These are phyloP conservation scores for Boletus patriciae DNA, from an alignment of 768 basidiomycete genomes.

Conservation along the genomic window DNA sequence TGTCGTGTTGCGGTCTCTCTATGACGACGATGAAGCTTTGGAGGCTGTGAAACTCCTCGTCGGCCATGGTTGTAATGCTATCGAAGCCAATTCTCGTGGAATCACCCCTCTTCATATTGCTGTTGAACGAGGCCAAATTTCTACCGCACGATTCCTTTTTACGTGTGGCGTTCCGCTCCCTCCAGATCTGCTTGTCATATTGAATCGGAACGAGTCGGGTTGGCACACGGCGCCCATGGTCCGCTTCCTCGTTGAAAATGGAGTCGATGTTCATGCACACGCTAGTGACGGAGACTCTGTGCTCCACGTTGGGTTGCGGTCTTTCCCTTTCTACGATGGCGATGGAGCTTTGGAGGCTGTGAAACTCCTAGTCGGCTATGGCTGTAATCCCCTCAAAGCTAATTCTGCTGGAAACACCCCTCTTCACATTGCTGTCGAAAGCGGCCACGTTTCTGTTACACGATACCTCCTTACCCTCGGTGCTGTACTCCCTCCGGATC, in stretches of 20 bases:
- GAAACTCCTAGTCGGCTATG: background rate
- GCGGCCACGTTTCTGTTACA: background rate
- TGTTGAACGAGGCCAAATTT: background rate
- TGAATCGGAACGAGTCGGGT: fast-evolving
- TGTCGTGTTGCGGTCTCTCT: too few species aligned
- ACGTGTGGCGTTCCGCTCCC: background rate
- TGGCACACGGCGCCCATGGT: background rate
- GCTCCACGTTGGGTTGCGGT: background rate
- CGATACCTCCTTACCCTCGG: background rate
- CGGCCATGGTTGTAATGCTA: background rate
- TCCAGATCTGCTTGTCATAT: background rate
- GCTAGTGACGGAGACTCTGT: background rate
- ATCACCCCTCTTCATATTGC: background rate
- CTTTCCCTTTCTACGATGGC: too few species aligned
- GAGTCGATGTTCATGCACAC: background rate
- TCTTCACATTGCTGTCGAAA: background rate
- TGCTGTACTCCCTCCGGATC: background rate
- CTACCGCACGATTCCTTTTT: background rate
- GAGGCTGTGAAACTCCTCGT: background rate
- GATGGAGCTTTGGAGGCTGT: background rate
- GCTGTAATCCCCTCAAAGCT: background rate
- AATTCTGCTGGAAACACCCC: background rate
- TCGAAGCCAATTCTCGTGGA: background rate
- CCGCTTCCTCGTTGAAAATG: background rate
- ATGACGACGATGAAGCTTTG: too few species aligned